Base-by-base conservation (phyloP, 805 yeast genomes). In the Starmerella sp. region DNA sequence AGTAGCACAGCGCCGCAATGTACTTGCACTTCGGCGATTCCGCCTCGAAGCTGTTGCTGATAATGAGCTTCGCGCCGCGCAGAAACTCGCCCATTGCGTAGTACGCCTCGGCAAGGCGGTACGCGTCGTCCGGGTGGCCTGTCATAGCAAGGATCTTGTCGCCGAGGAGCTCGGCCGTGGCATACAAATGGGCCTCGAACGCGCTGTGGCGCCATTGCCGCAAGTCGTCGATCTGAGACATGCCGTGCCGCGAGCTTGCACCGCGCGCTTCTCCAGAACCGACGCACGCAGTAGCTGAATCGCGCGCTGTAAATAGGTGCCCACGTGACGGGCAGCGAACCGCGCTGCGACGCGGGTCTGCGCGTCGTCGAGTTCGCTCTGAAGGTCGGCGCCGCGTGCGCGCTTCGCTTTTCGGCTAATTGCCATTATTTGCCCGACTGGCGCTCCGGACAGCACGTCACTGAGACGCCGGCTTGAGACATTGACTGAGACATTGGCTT, bases 151-250 rank as follows among this genome's bases (percentile, higher is more conserved):
- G 75, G 7, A 93, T 86, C 63, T 90, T 91, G 70, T 93, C 96
- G 14, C 96, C 97, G 31, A 93, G 78, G 66, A 82, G 88, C 63
- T 84, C 91, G 0, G 97, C 97, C 0, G 97, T 87, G 45, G 77
- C 76, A 67, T 86, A 86, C 59, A 89, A 95, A 67, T 90, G 97
- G 63, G 90, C 95, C 83, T 85, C 82, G 54, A 85, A 69, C 0
- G 98, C 95, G 65, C 89, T 96, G 60, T 89, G 95, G 48, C 97
- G 73, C 98, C 97, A 93, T 32, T 86, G 73, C 47, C 97, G 71
- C 37, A 93, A 75, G 61, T 83, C 81, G 60, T 91, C 97, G 0
- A 90, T 93, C 55, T 86, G 93, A 0, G 95, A 38, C 62, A 60
- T 59, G 7, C 10, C 38, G n/a, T 9, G 28, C 32, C 14, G 47